A percentile compares a stretch with the other conserved stretches of the same genome.
Evolutionary conservation across 208 protist genomes (phyloP).

Genomic region (Leishmania braziliensis): DNA sequence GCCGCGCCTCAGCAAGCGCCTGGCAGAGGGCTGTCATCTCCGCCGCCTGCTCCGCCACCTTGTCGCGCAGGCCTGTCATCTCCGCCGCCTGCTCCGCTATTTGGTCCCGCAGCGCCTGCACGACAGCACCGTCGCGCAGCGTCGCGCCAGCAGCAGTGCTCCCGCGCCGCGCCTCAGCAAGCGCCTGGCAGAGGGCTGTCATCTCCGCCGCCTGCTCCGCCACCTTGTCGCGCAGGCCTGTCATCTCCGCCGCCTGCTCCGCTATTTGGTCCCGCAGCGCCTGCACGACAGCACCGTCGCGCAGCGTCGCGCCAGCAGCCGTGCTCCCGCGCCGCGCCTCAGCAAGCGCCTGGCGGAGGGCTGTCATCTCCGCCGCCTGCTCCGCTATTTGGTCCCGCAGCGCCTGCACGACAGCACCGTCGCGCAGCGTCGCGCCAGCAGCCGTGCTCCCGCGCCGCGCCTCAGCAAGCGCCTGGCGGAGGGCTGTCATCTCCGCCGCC

Average conservation of each 20-base stretch:
- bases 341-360: no score
- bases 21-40: neutral
- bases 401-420: neutral
- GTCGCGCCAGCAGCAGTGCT: no score
- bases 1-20: neutral
- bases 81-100: no score
- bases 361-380: neutral
- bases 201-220: no score
- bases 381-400: neutral
- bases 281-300: neutral
- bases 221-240: no score
- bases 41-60: neutral
- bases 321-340: neutral
- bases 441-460: neutral
- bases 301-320: neutral
- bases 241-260: no score
- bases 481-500: conserved; percentile 2
- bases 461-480: neutral
- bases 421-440: neutral
- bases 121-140: no score
- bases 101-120: no score
- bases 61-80: no score
- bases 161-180: no score
- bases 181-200: no score
- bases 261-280: no score